Percentiles rank a stretch among this genome's conserved stretches.
phyloP scores from a whole-genome alignment of 2,329 filamentous ascomycete species.

The Blastomyces percursus region DNA sequence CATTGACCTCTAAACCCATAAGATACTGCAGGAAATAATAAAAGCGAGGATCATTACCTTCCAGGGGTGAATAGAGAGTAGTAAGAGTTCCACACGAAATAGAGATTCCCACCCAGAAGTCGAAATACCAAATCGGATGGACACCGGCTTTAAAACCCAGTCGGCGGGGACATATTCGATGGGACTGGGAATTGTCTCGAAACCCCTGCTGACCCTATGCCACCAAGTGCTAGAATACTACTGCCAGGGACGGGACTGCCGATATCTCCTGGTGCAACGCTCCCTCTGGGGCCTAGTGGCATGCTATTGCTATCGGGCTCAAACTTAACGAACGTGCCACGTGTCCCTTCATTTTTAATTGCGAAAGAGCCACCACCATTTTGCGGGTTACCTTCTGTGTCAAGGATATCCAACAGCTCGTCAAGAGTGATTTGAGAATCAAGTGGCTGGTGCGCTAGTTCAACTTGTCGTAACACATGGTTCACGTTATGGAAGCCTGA shows the following conservation, averaged over 20 bases:
- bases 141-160: conserved; percentile 24
- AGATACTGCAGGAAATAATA: not conserved
- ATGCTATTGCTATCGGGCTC: conserved; percentile 43
- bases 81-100: not conserved
- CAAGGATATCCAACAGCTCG: conserved; percentile 74
- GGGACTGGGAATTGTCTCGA: conserved; percentile 26
- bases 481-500: conserved; percentile 62
- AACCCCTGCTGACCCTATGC: conserved; percentile 25
- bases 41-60: not conserved
- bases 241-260: conserved; percentile 51
- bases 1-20: not conserved
- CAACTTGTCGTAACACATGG: conserved; percentile 51
- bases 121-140: not conserved
- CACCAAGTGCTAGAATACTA: conserved; percentile 30
- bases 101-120: not conserved
- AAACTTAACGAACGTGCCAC: conserved; percentile 35
- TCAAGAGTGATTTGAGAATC: conserved; percentile 47
- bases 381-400: conserved; percentile 73
- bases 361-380: conserved; percentile 90
- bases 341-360: conserved; percentile 43
- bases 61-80: not conserved
- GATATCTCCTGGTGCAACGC: conserved; percentile 52
- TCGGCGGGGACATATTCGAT: conserved; percentile 22
- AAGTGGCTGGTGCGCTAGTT: conserved; percentile 47
- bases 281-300: conserved; percentile 32